These are phyloP conservation scores for Trichosporon ovoides DNA, from an alignment of 1,284 basidiomycete genomes.

Conservation along the genomic window DNA sequence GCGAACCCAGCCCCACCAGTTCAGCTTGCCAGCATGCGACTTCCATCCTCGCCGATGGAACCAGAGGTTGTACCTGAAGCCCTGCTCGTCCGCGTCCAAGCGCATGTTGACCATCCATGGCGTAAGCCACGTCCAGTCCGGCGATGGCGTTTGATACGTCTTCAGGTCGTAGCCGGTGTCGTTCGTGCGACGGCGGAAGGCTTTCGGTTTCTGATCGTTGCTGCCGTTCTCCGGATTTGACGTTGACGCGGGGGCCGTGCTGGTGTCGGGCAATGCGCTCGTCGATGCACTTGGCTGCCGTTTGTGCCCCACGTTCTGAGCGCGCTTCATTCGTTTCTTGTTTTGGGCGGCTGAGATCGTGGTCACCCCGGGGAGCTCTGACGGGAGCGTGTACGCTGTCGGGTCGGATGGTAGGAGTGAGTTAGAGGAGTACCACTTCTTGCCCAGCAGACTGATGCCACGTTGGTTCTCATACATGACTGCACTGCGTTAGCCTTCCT, in stretches of 20 bases:
- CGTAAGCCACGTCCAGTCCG: slow-evolving; percentile 46
- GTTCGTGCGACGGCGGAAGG: slow-evolving; percentile 25
- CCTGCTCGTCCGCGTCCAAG: slow-evolving; percentile 45
- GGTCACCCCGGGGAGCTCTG: slow-evolving; percentile 7
- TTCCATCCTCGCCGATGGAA: slow-evolving; percentile 42
- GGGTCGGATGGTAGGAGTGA: slow-evolving; percentile 46
- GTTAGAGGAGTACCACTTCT: slow-evolving; percentile 41
- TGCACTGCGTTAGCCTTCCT: slow-evolving; percentile 15
- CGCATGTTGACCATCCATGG: slow-evolving; percentile 50
- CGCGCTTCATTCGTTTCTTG: not conserved
- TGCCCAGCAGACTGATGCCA: slow-evolving; percentile 44
- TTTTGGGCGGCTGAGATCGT: slow-evolving; percentile 11
- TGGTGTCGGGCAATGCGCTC: not conserved
- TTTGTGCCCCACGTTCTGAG: not conserved
- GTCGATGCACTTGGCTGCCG: not conserved
- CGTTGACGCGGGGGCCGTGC: not conserved
- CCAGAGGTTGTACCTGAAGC: slow-evolving; percentile 48
- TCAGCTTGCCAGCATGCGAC: slow-evolving; percentile 31
- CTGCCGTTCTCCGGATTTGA: not conserved
- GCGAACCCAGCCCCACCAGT: slow-evolving; percentile 48
- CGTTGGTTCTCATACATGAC: slow-evolving; percentile 50
- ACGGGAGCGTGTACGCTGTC: slow-evolving; percentile 40
- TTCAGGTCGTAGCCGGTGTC: slow-evolving; percentile 44
- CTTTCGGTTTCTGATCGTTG: not conserved
- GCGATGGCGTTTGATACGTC: slow-evolving; percentile 42